Base-by-base conservation (phyloP, 495 filamentous ascomycete species). In the Cercophora newfieldiana region DNA sequence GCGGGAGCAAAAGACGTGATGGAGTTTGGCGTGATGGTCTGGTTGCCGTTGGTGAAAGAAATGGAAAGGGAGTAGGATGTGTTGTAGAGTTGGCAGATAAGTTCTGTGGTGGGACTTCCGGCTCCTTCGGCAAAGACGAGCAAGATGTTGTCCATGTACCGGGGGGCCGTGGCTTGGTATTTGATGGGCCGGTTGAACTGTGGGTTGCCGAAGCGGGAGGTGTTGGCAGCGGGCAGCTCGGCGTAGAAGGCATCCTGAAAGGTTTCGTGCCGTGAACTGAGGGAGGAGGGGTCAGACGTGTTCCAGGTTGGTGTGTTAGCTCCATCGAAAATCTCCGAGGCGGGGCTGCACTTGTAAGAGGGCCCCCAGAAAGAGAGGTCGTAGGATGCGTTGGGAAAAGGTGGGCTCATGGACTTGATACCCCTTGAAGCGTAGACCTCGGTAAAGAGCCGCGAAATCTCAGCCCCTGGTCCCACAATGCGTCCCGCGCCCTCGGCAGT, bases 371-470 rank as follows among this genome's bases (percentile, higher is more conserved):
- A 69, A 2, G 33, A 25, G 1, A 66, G 28, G 14, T 69, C 64
- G 50, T 69, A 69, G 10, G 64, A 67, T 28, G 68, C 63, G 29
- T 69, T 66, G 7, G 68, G 37, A 8, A 55, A 69, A 2, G 48
- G 60, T 3, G 68, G 59, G 8, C n/a, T 21, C 29, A 61, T 48
- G 19, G 64, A 64, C 19, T 50, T 59, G 54, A 66, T 54, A 22
- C 51, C 53, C 14, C 61, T 55, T 18, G 64, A 67, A 28, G 61
- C 63, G 55, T 64, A 69, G 6, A 61, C 60, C 21, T 44, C 53
- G 30, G 68, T 69, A 31, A 69, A 69, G 10, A 67, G 51, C 48
- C 68, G 68, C 7, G 64, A 48, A 12, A 69, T 53, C 56, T 69
- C 68, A 19, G 60, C 50, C 1, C 59, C 64, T 7, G 63, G 54